phyloP scores from a whole-genome alignment of 179 eudicot species.

The Corrigiola litoralis region DNA sequence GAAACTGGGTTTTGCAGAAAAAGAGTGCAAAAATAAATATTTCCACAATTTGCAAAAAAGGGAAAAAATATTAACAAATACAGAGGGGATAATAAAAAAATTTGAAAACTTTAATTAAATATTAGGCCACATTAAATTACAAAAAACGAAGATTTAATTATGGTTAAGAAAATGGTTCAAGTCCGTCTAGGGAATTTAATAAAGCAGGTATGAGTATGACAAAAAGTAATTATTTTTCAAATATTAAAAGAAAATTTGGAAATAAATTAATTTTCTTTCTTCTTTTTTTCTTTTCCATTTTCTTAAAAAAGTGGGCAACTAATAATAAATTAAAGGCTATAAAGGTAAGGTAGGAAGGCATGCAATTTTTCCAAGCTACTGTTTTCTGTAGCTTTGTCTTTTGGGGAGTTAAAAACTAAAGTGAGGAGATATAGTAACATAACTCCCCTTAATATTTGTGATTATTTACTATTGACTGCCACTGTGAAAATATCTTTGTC shows the following conservation, averaged over 20 bases:
- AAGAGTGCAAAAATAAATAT: constrained; percentile 35
- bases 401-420: constrained; percentile 15
- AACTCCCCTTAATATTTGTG: background rate
- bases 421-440: background rate
- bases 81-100: constrained; percentile 34
- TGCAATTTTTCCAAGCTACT: constrained; percentile 39
- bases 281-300: constrained; percentile 15
- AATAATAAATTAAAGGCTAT: constrained; percentile 52
- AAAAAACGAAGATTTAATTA: constrained; percentile 64
- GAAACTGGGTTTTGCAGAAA: constrained; percentile 58
- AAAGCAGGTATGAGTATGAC: constrained; percentile 47
- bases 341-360: constrained; percentile 43
- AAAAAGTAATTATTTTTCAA: constrained; percentile 32
- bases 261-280: constrained; percentile 11
- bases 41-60: constrained; percentile 26
- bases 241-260: constrained; percentile 14
- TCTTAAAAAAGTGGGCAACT: constrained; percentile 25
- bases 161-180: constrained; percentile 80
- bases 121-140: constrained; percentile 36
- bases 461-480: constrained; percentile 14
- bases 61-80: constrained; percentile 26
- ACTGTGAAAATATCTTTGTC: constrained; percentile 9
- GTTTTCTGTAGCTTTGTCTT: constrained; percentile 42
- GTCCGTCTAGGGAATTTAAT: constrained; percentile 87
- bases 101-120: constrained; percentile 36